Evolutionary conservation across 805 yeast genomes (phyloP), one percentile per base, ranked within the genome.

Genomic region (Debaryomyces tyrocola): DNA sequence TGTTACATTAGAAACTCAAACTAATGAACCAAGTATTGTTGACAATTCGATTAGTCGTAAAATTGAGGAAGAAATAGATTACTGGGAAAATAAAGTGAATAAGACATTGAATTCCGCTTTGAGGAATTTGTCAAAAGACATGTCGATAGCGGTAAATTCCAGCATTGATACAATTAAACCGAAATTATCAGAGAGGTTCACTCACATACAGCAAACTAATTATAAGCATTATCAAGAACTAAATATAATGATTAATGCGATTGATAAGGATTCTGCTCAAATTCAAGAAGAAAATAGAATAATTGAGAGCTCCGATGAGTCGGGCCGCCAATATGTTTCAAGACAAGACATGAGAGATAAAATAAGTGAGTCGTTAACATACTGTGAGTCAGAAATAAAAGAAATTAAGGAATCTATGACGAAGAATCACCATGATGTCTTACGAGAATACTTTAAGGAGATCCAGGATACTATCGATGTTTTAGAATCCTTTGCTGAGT

Each of bases 401-500:
- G 37, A 43, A 14, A 59, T 72, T 8, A 70, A 67, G 43, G 48
- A 44, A 1, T 34, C 46, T 27, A 53, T 73, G 33, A 59, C 57
- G 40, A 59, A 55, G 4, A 56, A 52, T 8, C 73, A 70, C 46
- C 60, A 56, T 17, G 28, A 45, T 7, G 45, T 73, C 10, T 49
- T 69, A 36, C 57, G 51, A 9, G 49, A 57, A 34, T 73, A 73
- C 52, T 70, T 64, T 42, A 46, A 47, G 14, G 59, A 56, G 3
- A 53, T 66, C 18, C 78, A 73, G 47, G 64, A 63, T 24, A 75
- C 84, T 33, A 73, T 85, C 44, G 91, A 87, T 51, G 75, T 84
- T 0, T 77, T 83, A 59, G 91, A 86, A 61, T 86, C 86, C 50
- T 87, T 86, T 72, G 83, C 85, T 5, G 90, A 85, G 45, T 77